Conservation (phyloP, 805 yeast genomes). For the Wickerhamomyces silvicola region DNA sequence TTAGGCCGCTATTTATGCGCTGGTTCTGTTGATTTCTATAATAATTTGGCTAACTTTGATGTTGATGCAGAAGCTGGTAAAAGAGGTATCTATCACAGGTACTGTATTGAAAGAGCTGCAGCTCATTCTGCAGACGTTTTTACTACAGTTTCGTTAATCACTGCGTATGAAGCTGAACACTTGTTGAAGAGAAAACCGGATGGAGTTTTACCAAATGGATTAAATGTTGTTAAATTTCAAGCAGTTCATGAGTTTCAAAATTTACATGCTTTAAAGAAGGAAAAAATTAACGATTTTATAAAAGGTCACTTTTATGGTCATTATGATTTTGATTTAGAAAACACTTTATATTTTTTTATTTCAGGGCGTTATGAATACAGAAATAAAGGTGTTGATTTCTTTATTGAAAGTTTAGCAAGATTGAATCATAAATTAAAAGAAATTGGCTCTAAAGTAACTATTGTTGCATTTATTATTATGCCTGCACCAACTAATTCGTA, state of each 20-base stretch:
- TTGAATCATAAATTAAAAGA: conserved; percentile 82
- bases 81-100: conserved; percentile 94
- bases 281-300: conserved; percentile 86
- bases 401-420: conserved; percentile 87
- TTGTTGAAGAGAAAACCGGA: conserved; percentile 93
- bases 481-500: conserved; percentile 93
- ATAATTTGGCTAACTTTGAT: conserved; percentile 80
- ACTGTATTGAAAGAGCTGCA: conserved; percentile 94
- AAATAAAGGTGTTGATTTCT: conserved; percentile 95
- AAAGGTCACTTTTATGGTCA: conserved; percentile 98
- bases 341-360: conserved; percentile 90
- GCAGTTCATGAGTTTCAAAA: conserved; percentile 98
- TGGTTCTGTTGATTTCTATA: conserved; percentile 93
- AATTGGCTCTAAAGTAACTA: conserved; percentile 79
- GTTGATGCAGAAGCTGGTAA: conserved; percentile 98
- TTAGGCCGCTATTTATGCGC: conserved; percentile 95
- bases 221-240: conserved; percentile 90
- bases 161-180: conserved; percentile 95
- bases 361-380: conserved; percentile 97
- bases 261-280: conserved; percentile 87
- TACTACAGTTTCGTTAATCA: conserved; percentile 94
- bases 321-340: conserved; percentile 88
- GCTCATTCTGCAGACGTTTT: conserved; percentile 95
- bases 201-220: conserved; percentile 95
- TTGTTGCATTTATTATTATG: conserved; percentile 96